Evolutionary conservation across 106 monocot genomes (phyloP), one percentile per base, ranked within the genome.

Genomic region (Phalaenopsis equestris): DNA sequence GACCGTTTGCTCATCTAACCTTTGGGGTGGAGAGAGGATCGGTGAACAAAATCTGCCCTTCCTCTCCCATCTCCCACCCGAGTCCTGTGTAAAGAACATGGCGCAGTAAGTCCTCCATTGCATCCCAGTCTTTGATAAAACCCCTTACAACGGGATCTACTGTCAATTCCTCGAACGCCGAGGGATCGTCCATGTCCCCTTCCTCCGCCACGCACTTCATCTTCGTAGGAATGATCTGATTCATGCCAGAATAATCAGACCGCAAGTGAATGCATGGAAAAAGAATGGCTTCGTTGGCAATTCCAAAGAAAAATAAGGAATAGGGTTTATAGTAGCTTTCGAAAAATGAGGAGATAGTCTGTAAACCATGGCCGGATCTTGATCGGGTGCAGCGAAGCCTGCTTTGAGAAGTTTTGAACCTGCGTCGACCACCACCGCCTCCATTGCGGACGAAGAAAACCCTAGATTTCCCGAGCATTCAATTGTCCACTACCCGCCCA

Each of bases 21-120:
- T 99, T 94, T 37, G 98, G 98, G 16, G 94, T 99, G 37, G 83
- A 92, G 41, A 99, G 89, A 19, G 98, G 98, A 61, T 99, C 98
- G 0, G 98, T 91, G 64, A 99, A 99, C 41, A 99, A 81, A 67
- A 99, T 94, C 56, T 93, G 92, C 43, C 99, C 99, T 83, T 99
- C 99, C 7, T 99, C 95, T 45, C 99, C 99, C 8, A 87, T 82
- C 84, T 99, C 99, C 99, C 99, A 99, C 2, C 95, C 99, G n/a
- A 99, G 91, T 61, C 78, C 80, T 6, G 90, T 86, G 78, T 99
- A 99, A 37, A 99, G 80, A 18, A 95, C 93, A 84, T 99, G 87
- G 17, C 77, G 87, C 45, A 99, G 84, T 84, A 99, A 80, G 64
- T 95, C 94, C 81, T 99, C 98, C 91, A 95, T 95, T 1, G 91